Evolutionary conservation across 176 grass and related monocot genomes (phyloP), one percentile per base, ranked within the genome.

Genomic region (Calamus simplicifolius): DNA sequence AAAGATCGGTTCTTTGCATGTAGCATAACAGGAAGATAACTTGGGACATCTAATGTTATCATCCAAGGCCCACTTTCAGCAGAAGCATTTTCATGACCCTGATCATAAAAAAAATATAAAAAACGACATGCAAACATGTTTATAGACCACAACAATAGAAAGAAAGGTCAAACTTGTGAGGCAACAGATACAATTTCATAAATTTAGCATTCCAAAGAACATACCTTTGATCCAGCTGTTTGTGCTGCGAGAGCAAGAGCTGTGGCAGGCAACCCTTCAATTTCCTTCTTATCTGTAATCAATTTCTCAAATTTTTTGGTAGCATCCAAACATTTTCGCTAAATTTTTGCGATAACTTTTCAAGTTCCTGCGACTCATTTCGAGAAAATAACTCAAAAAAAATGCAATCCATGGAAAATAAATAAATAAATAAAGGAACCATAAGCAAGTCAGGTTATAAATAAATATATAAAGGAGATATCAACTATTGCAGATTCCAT

Each of bases 291-390:
- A 49, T 97, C 87, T 1, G 65, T 84, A 69, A 97, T 78, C 61
- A 97, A 68, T 67, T 85, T 97, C 74, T 97, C 84, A 19, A 88
- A 97, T 66, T 82, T 91, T 69, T 97, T 97, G 61, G 92, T 97
- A 63, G 87, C 87, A 30, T 97, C 92, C 66, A 97, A 63, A 97
- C 84, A 73, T 97, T 97, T 62, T 97, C 92, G 59, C 84, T 97
- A 59, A 97, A 97, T 69, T 97, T 97, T 38, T 88, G 77, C 14
- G 87, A 68, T 31, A 97, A 52, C 58, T 91, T 97, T 64, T 97
- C 92, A 76, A 97, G 84, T 27, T 97, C 87, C 92, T 97, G 75
- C 43, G 13, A 2, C 0, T 43, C 35, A 43, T 43, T 43, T 12
- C 35, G 2, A 43, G 35, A 43, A 43, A 43, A 43, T 10, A 43